Percentiles rank a stretch among this genome's conserved stretches.
Evolutionary conservation across 163 green algal genomes (phyloP).

Genomic region (Scenedesmus sp.): DNA sequence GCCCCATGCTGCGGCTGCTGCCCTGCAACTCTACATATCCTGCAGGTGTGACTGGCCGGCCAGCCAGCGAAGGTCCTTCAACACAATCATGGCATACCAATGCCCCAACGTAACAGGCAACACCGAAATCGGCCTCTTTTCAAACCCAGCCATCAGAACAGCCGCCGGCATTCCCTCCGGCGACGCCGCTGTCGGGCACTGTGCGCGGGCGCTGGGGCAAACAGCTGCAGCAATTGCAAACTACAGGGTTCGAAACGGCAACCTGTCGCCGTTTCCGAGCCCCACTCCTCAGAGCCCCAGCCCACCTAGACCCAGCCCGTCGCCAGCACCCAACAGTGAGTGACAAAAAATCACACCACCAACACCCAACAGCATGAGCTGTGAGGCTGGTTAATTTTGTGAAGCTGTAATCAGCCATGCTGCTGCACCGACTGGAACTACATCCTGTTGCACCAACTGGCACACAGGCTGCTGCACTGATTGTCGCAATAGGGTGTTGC

Average conservation of each 20-base stretch:
- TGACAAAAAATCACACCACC: too few species aligned
- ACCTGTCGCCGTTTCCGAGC: neutral
- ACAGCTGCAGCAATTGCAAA: neutral
- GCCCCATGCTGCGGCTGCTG: too few species aligned
- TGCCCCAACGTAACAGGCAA: neutral
- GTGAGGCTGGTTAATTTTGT: too few species aligned
- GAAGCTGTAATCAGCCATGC: too few species aligned
- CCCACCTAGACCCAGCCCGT: too few species aligned
- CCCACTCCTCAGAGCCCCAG: too few species aligned
- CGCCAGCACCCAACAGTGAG: too few species aligned
- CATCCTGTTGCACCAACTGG: too few species aligned
- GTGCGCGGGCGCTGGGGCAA: neutral
- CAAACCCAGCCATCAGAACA: neutral
- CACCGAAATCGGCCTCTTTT: neutral
- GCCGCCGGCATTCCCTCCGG: neutral
- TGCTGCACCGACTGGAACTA: too few species aligned
- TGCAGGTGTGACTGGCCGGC: neutral
- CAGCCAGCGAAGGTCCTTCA: neutral
- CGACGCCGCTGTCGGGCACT: neutral
- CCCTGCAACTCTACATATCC: neutral
- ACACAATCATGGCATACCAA: neutral
- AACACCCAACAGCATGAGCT: too few species aligned
- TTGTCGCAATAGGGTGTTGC: too few species aligned
- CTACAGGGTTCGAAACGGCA: neutral
- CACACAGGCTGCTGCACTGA: too few species aligned